phyloP scores from a whole-genome alignment of 129 eudicot genomes.

The Daucus carota region DH1_v3.0 NC_030382.2:45578001-45578500 shows the following conservation, averaged over 20 bases:
- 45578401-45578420: slow-evolving; percentile 81
- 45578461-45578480: slow-evolving; percentile 95
- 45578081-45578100: no score
- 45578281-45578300: background rate
- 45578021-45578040: no score
- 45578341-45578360: slow-evolving; percentile 7
- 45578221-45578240: background rate
- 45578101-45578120: no score
- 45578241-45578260: background rate
- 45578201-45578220: background rate
- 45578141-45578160: no score
- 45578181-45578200: background rate
- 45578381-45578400: slow-evolving; percentile 84
- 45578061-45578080: no score
- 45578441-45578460: slow-evolving; percentile 97
- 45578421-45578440: slow-evolving; percentile 86
- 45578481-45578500: slow-evolving; percentile 91
- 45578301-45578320: background rate
- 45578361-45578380: slow-evolving; percentile 92
- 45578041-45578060: no score
- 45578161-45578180: background rate
- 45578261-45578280: background rate
- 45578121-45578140: no score
- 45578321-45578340: background rate
- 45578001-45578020: no score